Evolutionary conservation across 208 protist genomes (phyloP).

Genomic region (Strigomonas galati): DNA sequence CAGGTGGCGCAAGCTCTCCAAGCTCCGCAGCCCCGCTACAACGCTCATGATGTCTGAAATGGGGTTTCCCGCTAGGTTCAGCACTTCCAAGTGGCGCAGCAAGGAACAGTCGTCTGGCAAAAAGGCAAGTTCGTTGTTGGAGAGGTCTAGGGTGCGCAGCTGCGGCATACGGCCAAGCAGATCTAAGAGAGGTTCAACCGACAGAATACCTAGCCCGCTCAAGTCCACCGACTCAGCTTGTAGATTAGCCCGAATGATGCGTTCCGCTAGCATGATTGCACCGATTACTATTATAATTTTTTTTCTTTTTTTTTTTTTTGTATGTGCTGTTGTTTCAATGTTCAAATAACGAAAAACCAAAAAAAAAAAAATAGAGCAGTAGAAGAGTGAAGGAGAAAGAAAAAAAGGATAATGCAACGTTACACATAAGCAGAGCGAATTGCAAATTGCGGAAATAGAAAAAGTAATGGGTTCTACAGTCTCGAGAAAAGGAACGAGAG

Average conservation of each 20-base stretch:
- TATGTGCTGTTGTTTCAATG: slow-evolving; percentile 11
- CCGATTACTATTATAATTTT: slow-evolving; percentile 1
- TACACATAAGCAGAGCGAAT: too few species aligned
- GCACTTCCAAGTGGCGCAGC: slow-evolving; percentile 30
- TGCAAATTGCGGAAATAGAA: too few species aligned
- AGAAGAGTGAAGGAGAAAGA: not conserved
- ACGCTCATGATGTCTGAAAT: slow-evolving; percentile 37
- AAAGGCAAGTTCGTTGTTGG: slow-evolving; percentile 46
- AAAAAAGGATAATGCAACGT: too few species aligned
- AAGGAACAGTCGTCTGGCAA: slow-evolving; percentile 54
- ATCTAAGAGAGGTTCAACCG: slow-evolving; percentile 44
- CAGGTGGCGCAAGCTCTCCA: slow-evolving; percentile 44
- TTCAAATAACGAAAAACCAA: not conserved
- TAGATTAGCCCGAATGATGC: slow-evolving; percentile 19
- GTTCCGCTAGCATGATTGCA: slow-evolving; percentile 9
- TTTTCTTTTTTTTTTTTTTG: too few species aligned
- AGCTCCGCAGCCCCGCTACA: slow-evolving; percentile 45
- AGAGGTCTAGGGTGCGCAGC: slow-evolving; percentile 36
- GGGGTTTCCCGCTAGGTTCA: slow-evolving; percentile 57
- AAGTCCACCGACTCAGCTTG: slow-evolving; percentile 38
- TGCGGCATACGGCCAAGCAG: slow-evolving; percentile 40
- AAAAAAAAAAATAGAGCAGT: slow-evolving; percentile 1
- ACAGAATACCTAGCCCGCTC: slow-evolving; percentile 29
- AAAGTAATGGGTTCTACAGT: too few species aligned
- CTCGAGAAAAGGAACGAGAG: too few species aligned